Conservation (phyloP, 169 alveolate species). For the Eimeria acervulina region DNA sequence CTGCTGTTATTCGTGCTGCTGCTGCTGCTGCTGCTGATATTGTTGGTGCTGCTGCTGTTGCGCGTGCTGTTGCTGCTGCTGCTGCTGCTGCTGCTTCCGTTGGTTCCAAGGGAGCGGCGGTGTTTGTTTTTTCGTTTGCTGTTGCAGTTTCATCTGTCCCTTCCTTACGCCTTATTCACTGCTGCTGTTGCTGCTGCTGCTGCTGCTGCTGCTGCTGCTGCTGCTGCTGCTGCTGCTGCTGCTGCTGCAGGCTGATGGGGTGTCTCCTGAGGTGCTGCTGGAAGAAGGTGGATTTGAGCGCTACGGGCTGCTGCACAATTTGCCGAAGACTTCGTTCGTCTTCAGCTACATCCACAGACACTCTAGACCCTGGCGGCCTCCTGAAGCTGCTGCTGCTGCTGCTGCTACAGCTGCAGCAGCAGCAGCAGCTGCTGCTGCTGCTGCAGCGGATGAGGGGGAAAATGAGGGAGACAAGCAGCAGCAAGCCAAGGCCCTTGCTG, state of each 20-base stretch:
- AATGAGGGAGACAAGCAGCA: neutral
- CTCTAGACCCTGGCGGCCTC: slow-evolving; percentile 48
- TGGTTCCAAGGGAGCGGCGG: too few species aligned
- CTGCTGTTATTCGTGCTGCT: neutral
- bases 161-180: too few species aligned
- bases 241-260: slow-evolving; percentile 66
- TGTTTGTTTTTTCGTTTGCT: too few species aligned
- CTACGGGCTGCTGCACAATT: neutral
- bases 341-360: slow-evolving; percentile 11
- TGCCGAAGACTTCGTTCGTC: slow-evolving; percentile 2
- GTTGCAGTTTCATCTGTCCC: too few species aligned
- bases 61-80: too few species aligned
- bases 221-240: slow-evolving; percentile 23
- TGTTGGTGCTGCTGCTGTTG: too few species aligned
- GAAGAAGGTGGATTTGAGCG: slow-evolving; percentile 24
- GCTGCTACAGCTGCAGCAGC: too few species aligned
- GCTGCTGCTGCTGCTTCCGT: neutral
- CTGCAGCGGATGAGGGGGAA: too few species aligned
- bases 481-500: neutral
- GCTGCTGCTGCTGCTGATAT: slow-evolving; percentile 41
- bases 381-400: too few species aligned
- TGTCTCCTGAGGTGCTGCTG: neutral
- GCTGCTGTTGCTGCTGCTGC: neutral
- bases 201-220: slow-evolving; percentile 1
- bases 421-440: too few species aligned